Conservation (phyloP, 768 basidiomycete species). For the Brasilioporus rufonigricans region DNA sequence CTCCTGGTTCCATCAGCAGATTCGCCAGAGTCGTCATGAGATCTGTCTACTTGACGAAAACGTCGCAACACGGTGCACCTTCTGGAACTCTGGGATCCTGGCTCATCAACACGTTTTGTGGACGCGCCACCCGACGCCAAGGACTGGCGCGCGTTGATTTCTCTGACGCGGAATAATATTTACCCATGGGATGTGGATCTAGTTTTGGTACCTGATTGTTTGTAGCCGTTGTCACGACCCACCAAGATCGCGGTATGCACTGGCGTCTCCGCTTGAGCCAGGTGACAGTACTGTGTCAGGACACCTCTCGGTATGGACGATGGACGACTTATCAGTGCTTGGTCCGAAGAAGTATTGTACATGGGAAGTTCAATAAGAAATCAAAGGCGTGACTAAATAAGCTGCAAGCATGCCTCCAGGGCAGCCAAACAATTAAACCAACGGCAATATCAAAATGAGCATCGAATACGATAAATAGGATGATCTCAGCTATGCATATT, state of each 20-base stretch:
- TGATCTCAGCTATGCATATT: background rate
- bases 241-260: background rate
- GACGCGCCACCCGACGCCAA: background rate
- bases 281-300: background rate
- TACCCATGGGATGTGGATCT: background rate
- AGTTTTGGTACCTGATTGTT: background rate
- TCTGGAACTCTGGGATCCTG: background rate
- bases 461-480: constrained; percentile 4
- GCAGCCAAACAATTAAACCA: background rate
- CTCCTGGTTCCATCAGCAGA: constrained; percentile 1
- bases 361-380: constrained; percentile 1
- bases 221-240: background rate
- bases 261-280: background rate
- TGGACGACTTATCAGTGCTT: background rate
- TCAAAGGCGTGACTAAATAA: background rate
- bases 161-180: constrained; percentile 3
- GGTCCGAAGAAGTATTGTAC: background rate
- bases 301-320: background rate
- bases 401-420: background rate
- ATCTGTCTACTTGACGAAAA: background rate
- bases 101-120: constrained; percentile 15
- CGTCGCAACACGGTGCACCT: background rate
- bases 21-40: constrained; percentile 2
- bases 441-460: background rate
- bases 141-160: background rate